These are phyloP conservation scores for Stagonosporopsis vannaccii DNA, from an alignment of 2,329 filamentous ascomycete genomes.

Conservation along the genomic window DNA sequence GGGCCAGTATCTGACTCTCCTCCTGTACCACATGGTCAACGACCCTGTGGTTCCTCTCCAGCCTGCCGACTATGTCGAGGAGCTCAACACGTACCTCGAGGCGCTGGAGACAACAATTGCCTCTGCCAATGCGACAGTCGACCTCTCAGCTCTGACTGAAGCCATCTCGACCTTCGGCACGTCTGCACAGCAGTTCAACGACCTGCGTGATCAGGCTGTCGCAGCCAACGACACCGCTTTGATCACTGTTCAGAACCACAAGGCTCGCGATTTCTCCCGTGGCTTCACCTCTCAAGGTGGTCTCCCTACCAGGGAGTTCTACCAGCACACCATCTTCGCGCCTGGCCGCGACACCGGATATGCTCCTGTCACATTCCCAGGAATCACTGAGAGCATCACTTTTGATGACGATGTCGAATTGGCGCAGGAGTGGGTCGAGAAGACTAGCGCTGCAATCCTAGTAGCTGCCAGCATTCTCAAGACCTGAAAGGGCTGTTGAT, in stretches of 20 bases:
- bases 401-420: constrained; percentile 39
- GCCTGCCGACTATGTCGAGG: constrained; percentile 48
- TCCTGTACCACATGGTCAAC: constrained; percentile 52
- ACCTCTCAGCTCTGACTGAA: constrained; percentile 39
- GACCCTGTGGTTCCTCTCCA: constrained; percentile 52
- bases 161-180: constrained; percentile 50
- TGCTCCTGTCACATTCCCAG: constrained; percentile 49
- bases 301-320: constrained; percentile 54
- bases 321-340: constrained; percentile 56
- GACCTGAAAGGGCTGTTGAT: not conserved
- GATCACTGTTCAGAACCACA: constrained; percentile 53
- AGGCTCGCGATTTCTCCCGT: constrained; percentile 55
- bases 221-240: constrained; percentile 36
- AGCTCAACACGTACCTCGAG: constrained; percentile 47
- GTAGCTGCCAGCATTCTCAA: constrained; percentile 46
- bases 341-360: constrained; percentile 54
- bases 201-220: constrained; percentile 41
- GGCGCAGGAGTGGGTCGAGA: constrained; percentile 46
- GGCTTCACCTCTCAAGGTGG: constrained; percentile 57
- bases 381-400: constrained; percentile 49
- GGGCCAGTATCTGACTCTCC: constrained; percentile 55
- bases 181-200: constrained; percentile 36
- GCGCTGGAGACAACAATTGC: constrained; percentile 44
- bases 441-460: constrained; percentile 43
- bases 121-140: constrained; percentile 39